Evolutionary conservation across 345 rosid genomes (phyloP), one percentile per base, ranked within the genome.

Genomic region (Ceriops tagal): DNA sequence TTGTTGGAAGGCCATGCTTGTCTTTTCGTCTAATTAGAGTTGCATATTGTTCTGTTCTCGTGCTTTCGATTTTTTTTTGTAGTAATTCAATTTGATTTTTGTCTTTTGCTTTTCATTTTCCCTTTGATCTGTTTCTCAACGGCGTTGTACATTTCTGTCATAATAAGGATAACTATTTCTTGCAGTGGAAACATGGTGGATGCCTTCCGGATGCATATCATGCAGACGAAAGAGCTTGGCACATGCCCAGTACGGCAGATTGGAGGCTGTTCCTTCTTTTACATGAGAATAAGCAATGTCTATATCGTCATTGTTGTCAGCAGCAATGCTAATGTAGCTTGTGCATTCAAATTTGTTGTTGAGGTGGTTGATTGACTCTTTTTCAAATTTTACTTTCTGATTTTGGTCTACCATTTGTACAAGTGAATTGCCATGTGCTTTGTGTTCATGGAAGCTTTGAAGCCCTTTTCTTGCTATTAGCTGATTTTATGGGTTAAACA

Each of bases 271-370:
- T 96, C 95, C 4, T 96, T 92, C 82, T 82, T 90, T 66, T 92
- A 96, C 73, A 96, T 92, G 97, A 81, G 99, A 80, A 90, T 96
- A 65, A 92, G 97, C 88, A 96, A 96, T 77, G 99, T 96, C 65
- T 96, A 96, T 82, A 87, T 90, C 20, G 99, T 92, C 5, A 92
- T 96, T 82, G 98, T 96, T 71, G 97, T 96, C 67, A 96, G 99
- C 87, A 92, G 96, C 86, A 96, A 96, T 66, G 98, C 98, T 79
- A 96, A 92, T 83, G 99, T 96, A 21, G 93, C 99, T 79, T 96
- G 96, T 71, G 99, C 93, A 8, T 96, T 96, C 85, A 96, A 96
- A 83, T 96, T 96, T 69, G 98, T 92, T 58, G 97, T 92, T 60
- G 98, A 96, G 99, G 99, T 92, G 75, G 24, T 61, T 47, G 9